Evolutionary conservation across 495 filamentous ascomycete genomes (phyloP), one percentile per base, ranked within the genome.

Genomic region (Penicillium dipodomyicola): DNA sequence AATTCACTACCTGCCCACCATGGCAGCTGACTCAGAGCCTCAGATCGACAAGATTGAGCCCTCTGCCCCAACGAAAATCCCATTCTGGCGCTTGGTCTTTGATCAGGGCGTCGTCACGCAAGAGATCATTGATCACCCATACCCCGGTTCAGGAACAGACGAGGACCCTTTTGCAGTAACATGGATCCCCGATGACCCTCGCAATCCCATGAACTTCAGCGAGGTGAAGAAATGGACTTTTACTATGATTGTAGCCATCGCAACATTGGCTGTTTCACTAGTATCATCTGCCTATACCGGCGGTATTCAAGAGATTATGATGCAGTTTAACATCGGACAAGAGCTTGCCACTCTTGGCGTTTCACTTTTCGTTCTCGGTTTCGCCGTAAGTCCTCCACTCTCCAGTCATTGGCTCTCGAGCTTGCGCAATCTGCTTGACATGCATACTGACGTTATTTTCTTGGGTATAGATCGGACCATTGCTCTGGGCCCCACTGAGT

Each of bases 271-370:
- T 20, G 88, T 93, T 23, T 77, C 90, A 15, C 84, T 95, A 59
- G 87, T 86, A 33, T 90, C 87, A 9, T 90, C 88, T 1, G 89
- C 88, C 11, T 92, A 87, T 60, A 78, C 87, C 29, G 88, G 88
- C 35, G 90, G 89, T 62, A 71, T 89, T 12, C 65, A 68, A n/a
- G 73, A 87, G 56, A 82, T 91, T 47, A 72, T 83, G 57, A 29
- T 20, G 14, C 72, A 84, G 27, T 90, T 90, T 59, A 39, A 78
- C n/a, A 76, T 87, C 40, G 79, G 80, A 39, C 67, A 74, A 3
- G 84, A 85, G 53, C 70, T 90, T 3, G 82, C 81, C 19, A 84
- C 84, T 25, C 72, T 90, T 0, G 88, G 87, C 40, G 70, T 91
- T 19, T 90, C 87, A 30, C 73, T 90, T 52, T 92, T 89, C 70